A percentile compares a stretch with the other conserved stretches of the same genome.
These are phyloP conservation scores for Phialemoniopsis sp. DNA, from an alignment of 2,329 filamentous ascomycete species.

Conservation along the genomic window DNA sequence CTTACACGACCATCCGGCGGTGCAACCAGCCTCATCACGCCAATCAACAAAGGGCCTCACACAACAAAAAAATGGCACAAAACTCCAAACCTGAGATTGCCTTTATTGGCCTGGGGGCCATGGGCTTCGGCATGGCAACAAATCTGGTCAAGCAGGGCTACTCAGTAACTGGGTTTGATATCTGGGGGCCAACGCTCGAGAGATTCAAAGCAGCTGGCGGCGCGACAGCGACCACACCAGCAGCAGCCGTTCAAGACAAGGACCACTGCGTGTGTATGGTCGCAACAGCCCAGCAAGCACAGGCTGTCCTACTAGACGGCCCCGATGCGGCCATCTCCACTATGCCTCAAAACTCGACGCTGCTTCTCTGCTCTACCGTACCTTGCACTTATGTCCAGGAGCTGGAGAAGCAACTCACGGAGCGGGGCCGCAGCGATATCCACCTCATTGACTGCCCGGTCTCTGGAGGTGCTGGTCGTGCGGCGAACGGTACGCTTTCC, in stretches of 20 bases:
- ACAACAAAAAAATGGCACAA: slow-evolving; percentile 1
- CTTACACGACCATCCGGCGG: too few relatives aligned
- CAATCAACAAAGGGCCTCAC: too few relatives aligned
- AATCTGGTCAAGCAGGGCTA: slow-evolving; percentile 66
- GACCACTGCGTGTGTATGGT: slow-evolving; percentile 71
- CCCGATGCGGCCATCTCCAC: slow-evolving; percentile 41
- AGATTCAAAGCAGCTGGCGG: slow-evolving; percentile 62
- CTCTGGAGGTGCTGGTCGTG: slow-evolving; percentile 64
- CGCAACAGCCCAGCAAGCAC: slow-evolving; percentile 65
- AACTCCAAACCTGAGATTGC: slow-evolving; percentile 40
- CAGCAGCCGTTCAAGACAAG: slow-evolving; percentile 56
- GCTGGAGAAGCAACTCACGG: slow-evolving; percentile 52
- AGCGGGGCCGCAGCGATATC: slow-evolving; percentile 56
- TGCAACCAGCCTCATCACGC: too few relatives aligned
- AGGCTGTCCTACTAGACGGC: slow-evolving; percentile 59
- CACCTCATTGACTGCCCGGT: slow-evolving; percentile 68
- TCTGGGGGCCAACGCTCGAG: slow-evolving; percentile 63
- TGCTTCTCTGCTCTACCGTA: slow-evolving; percentile 69
- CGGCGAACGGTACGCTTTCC: slow-evolving; percentile 67
- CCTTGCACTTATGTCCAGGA: slow-evolving; percentile 61
- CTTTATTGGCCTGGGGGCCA: slow-evolving; percentile 74
- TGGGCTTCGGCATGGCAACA: slow-evolving; percentile 80
- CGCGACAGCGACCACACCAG: slow-evolving; percentile 51
- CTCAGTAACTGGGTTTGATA: slow-evolving; percentile 66
- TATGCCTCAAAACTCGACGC: slow-evolving; percentile 52